These are phyloP conservation scores for Neoboletus magnificus DNA, from an alignment of 768 basidiomycete genomes.

Conservation along the genomic window DNA sequence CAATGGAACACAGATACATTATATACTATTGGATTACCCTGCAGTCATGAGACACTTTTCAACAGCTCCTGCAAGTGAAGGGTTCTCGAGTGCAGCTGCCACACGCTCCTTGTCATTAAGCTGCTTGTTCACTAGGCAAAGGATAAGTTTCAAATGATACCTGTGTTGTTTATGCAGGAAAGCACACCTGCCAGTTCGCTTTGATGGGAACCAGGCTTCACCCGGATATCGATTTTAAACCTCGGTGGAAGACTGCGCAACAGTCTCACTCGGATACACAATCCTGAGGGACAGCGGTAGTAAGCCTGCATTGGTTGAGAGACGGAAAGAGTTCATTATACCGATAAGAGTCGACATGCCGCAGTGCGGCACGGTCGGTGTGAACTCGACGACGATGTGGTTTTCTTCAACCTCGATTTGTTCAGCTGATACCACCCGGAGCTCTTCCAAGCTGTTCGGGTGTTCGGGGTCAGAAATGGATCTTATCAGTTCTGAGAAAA, in stretches of 20 bases:
- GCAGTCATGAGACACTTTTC: conserved; percentile 67
- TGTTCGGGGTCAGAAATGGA: conserved; percentile 96
- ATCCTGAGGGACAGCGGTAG: conserved; percentile 39
- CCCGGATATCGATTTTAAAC: conserved; percentile 90
- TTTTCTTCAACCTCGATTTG: conserved; percentile 70
- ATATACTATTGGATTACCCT: neutral
- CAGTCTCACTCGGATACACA: conserved; percentile 93
- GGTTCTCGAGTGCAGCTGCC: conserved; percentile 94
- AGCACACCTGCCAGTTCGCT: conserved; percentile 82
- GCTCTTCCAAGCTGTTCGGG: conserved; percentile 88
- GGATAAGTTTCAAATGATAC: neutral
- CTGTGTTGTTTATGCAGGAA: neutral
- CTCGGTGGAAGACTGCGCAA: conserved; percentile 85
- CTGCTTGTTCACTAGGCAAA: conserved; percentile 85
- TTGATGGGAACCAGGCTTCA: conserved; percentile 95
- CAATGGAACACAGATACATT: conserved; percentile 1
- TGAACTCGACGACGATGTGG: conserved; percentile 83
- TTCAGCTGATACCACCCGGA: conserved; percentile 88
- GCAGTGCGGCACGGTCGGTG: conserved; percentile 96
- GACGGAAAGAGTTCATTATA: conserved; percentile 23
- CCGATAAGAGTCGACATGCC: conserved; percentile 97
- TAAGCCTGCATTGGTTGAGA: neutral
- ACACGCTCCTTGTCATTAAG: conserved; percentile 99
- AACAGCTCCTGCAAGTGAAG: conserved; percentile 78
- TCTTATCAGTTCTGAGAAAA: conserved; percentile 73